phyloP scores from a whole-genome alignment of 768 basidiomycete genomes.

The Naematelia aurantialba region DNA sequence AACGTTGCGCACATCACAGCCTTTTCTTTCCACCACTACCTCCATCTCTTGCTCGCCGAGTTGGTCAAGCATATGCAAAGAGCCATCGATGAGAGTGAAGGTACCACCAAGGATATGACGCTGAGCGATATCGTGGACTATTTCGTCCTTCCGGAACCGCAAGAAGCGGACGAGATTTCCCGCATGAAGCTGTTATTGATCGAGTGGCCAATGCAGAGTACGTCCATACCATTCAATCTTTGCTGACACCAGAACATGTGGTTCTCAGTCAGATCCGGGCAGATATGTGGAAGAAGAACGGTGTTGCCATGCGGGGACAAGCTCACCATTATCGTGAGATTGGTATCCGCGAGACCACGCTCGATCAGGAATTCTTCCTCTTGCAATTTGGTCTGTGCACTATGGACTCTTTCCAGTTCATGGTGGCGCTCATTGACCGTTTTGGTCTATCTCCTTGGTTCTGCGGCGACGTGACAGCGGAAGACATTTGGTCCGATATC shows the following conservation, averaged over 20 bases:
- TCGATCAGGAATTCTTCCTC: constrained; percentile 90
- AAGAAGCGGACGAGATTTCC: constrained; percentile 50
- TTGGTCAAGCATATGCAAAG: constrained; percentile 1
- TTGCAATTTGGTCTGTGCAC: constrained; percentile 79
- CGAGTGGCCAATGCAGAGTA: constrained; percentile 85
- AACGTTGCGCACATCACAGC: constrained; percentile 21
- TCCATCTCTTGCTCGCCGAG: constrained; percentile 35
- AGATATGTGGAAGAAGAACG: constrained; percentile 96
- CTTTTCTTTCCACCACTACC: constrained; percentile 42
- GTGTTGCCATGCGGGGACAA: constrained; percentile 90
- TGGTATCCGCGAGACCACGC: constrained; percentile 89
- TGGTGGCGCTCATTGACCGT: constrained; percentile 83
- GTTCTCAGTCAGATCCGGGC: constrained; percentile 77
- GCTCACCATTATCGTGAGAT: constrained; percentile 93
- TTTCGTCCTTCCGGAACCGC: constrained; percentile 57
- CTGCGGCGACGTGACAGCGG: constrained; percentile 48
- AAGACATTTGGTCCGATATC: constrained; percentile 19
- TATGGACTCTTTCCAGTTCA: constrained; percentile 69
- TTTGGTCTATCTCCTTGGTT: constrained; percentile 81
- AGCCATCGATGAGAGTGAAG: neutral
- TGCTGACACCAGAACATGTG: constrained; percentile 25
- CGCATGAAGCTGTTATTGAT: constrained; percentile 62
- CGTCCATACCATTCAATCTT: constrained; percentile 33
- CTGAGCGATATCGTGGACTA: constrained; percentile 60
- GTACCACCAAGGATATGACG: neutral